Base-by-base conservation (phyloP, 2,329 filamentous ascomycete genomes). In the Pyrenophora graminea region DNA sequence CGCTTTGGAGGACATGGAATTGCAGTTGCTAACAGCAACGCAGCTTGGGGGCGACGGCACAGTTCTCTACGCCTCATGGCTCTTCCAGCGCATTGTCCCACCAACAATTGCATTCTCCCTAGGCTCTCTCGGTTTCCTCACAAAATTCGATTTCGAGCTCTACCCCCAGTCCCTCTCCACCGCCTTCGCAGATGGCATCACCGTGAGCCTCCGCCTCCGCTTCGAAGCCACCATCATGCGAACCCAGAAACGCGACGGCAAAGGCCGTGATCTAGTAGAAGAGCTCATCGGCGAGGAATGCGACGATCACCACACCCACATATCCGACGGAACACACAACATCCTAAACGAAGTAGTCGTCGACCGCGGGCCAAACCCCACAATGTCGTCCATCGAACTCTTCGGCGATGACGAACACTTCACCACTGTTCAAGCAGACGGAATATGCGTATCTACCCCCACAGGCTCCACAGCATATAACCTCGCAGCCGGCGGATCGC, bases 341-440 rank as follows among this genome's bases (percentile, higher is more conserved):
- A 96, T 97, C 51, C 77, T 99, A 56, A 99, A 99, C 66, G 94
- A 99, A 71, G 86, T 97, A n/a, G 93, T 99, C 7, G 85, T 97
- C 25, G 94, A 99, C 68, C 83, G 94, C 15, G 94, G 94, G 0
- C 94, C 94, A 6, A 97, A 95, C 73, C 86, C 93, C 39, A 96
- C 91, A 46, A 93, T 99, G 90, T 94, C 90, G 9, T 87, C 86
- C 45, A 91, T 90, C 17, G 93, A 97, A 70, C 82, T 97, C 21
- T 97, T 97, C 70, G 92, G 91, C 17, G 93, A 97, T 64, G 90
- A 97, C 64, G 90, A 96, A 72, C 91, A 96, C 74, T 94, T 97
- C 72, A 97, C 94, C 0, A 95, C 91, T 0, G 85, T 97, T 6
- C 87, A 94, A 61, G 94, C 93, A 19, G 94, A 97, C 70, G 93